Evolutionary conservation across 2,329 filamentous ascomycete genomes (phyloP), one percentile per base, ranked within the genome.

Genomic region (Fusarium sp.): DNA sequence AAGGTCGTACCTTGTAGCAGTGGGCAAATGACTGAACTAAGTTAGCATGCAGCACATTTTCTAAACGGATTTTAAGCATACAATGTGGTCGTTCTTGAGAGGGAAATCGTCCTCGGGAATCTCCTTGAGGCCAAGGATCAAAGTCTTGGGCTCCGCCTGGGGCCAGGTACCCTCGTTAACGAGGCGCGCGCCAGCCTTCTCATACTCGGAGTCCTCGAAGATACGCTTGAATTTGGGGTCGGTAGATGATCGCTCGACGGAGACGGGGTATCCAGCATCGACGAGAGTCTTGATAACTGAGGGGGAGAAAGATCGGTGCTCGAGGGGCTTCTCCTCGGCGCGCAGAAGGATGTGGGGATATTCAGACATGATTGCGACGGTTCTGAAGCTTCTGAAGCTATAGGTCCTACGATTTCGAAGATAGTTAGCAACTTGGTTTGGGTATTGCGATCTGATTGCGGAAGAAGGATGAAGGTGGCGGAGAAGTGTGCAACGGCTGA

Each of bases 71-170:
- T 13, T n/a, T 13, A 3, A 7, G 4, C 70, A 41, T 60, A 67
- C 68, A 27, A 67, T 67, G n/a, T 75, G 73, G 44, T 73, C 72
- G 52, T 76, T 75, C 52, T 62, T 68, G 3, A 75, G 68, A 20
- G 75, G 56, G 32, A 91, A 88, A 22, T 87, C 88, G 76, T 95
- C 91, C 81, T 90, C 90, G 23, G 89, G 89, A 13, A 94, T 84
- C 81, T 94, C 92, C 85, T 94, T 94, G 62, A 94, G 84, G 40
- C 92, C 92, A 59, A 94, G 80, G 63, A 94, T 89, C 73, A 93
- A 87, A 75, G 91, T 84, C 65, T 92, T 88, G 68, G 82, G 80
- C 39, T 90, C 88, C 2, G 88, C 90, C 59, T 90, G 82, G 54
- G 83, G 82, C 91, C 91, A 94, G 49, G 84, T 87, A 41, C 90